Evolutionary conservation across 352 stramenopile genomes (phyloP), one percentile per base, ranked within the genome.

Genomic region (Phytophthora megakarya): DNA sequence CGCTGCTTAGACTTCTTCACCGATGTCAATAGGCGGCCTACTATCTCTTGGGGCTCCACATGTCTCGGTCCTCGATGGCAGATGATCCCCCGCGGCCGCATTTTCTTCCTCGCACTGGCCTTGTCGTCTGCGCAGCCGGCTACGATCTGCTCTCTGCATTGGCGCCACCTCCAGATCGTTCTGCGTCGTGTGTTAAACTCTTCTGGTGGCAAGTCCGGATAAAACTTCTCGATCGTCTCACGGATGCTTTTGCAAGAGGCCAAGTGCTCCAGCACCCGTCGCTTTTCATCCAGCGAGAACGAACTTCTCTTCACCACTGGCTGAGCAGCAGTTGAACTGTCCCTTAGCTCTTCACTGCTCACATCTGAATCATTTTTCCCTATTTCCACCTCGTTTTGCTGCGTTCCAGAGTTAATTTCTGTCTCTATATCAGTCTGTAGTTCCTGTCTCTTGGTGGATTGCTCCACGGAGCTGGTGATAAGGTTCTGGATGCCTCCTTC

Each of bases 71-170:
- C 52, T 30, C 59, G 42, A 12, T 69, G 59, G 35, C 65, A 65
- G 59, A 65, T 44, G 60, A 73, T 69, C 51, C 59, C 51, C 16
- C 28, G 59, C 6, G 65, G 65, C 57, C 60, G 60, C 59, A 73
- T 73, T 39, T 73, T 73, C 52, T 70, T 73, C 39, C 59, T 54
- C 37, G 51, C 59, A 61, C 65, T 73, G 52, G 65, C 65, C 65
- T 69, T 65, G 22, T 65, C 59, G 47, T 70, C 59, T 16, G 48
- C 53, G 52, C 59, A 69, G 52, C 58, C 59, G 32, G 57, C 57
- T 21, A 64, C 32, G 46, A 72, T 72, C 64, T 72, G 51, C 47
- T 61, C 60, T 33, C 40, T 33, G 60, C 47, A 57, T 58, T 58
- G 33, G 21, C 65, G 25, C 60, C 59, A 73, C n/a, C 39, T 51